A percentile compares a stretch with the other conserved stretches of the same genome.
Evolutionary conservation across 495 filamentous ascomycete species (phyloP).

Genomic region (Hypoxylon fuscum): DNA sequence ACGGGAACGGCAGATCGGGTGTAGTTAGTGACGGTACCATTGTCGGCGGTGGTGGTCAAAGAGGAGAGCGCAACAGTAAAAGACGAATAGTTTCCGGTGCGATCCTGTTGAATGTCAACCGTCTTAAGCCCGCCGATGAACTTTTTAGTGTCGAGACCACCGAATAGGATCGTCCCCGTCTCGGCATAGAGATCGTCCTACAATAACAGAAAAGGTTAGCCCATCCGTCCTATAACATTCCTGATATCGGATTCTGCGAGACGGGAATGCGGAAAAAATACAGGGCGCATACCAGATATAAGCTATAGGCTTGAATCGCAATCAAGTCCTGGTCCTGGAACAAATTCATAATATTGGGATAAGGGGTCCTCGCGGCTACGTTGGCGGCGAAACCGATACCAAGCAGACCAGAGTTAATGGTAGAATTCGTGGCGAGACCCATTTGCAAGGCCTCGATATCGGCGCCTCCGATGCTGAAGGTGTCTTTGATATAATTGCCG

Average conservation of each 20-base stretch:
- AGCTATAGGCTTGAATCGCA: slow-evolving; percentile 82
- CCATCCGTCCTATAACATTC: not conserved
- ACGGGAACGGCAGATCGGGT: slow-evolving; percentile 56
- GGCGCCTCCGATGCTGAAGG: slow-evolving; percentile 71
- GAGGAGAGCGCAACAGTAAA: slow-evolving; percentile 52
- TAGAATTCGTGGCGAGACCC: slow-evolving; percentile 77
- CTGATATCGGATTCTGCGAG: not conserved
- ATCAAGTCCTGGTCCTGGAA: slow-evolving; percentile 77
- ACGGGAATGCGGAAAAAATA: not conserved
- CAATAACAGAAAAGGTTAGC: slow-evolving; percentile 14
- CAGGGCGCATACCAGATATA: slow-evolving; percentile 72
- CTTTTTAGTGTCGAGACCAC: slow-evolving; percentile 87
- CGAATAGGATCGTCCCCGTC: slow-evolving; percentile 86
- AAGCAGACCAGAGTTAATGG: slow-evolving; percentile 79
- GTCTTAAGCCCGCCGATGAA: slow-evolving; percentile 77
- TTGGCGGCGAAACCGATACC: slow-evolving; percentile 86
- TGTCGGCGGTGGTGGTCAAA: slow-evolving; percentile 43
- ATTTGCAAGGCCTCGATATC: slow-evolving; percentile 77
- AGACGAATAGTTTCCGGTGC: slow-evolving; percentile 42
- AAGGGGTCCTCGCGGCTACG: slow-evolving; percentile 70
- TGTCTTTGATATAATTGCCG: slow-evolving; percentile 85
- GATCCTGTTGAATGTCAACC: slow-evolving; percentile 68
- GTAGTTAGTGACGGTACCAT: slow-evolving; percentile 43
- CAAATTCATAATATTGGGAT: slow-evolving; percentile 80
- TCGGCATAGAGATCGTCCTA: slow-evolving; percentile 64